Evolutionary conservation across 2,329 filamentous ascomycete genomes (phyloP), one percentile per base, ranked within the genome.

Genomic region (Pyrenochaeta sp.): DNA sequence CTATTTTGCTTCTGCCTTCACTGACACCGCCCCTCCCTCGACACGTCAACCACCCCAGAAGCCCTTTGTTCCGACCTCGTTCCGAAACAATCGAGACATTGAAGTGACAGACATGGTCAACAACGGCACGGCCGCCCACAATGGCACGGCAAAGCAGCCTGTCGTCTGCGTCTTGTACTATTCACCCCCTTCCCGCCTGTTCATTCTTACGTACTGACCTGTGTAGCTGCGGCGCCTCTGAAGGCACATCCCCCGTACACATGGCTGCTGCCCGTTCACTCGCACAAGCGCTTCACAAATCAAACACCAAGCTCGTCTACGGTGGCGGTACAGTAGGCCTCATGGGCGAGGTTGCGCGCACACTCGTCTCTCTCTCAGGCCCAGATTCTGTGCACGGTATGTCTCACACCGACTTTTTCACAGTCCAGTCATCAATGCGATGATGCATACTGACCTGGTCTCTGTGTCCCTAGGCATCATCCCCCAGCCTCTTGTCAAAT

Each of bases 261-360:
- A 78, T 96, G 68, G 87, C 88, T 73, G 88, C 92, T 7, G 95
- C 95, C 2, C 88, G 89, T 33, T 78, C 85, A 27, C 87, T 98
- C 12, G 94, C 89, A 49, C 80, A 81, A 30, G 82, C 83, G 61
- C 89, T 98, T 79, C 89, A 92, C 72, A 82, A 84, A 45, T 84
- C 90, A 70, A 87, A 91, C 74, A 92, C 96, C 68, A 84, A 85
- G 9, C 86, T 99, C 37, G 92, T 98, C 61, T 99, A 98, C 77
- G 95, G 95, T 64, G 95, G 95, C 64, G 95, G 95, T 69, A 98
- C 94, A 2, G 87, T 92, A 32, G 95, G 95, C 9, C 84, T 99
- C 40, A 99, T 99, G 95, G 95, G 95, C 71, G 92, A 97, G 73
- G 78, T 98, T 10, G 92, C 95, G 40, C 89, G 89, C 67, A 93